These are phyloP conservation scores for Penicillium angulare DNA, from an alignment of 495 filamentous ascomycete genomes.

Conservation along the genomic window DNA sequence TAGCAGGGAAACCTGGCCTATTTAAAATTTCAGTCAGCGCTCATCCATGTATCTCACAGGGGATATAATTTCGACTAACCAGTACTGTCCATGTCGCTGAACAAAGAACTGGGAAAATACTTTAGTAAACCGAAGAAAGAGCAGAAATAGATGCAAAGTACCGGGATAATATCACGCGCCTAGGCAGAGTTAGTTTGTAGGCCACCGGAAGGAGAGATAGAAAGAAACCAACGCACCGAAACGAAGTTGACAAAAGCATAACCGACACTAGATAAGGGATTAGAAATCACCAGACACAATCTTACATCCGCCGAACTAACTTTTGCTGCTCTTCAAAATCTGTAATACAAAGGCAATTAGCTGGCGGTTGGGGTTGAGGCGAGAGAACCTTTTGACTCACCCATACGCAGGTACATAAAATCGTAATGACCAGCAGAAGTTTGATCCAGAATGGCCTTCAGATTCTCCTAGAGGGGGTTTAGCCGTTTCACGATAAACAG, in stretches of 20 bases:
- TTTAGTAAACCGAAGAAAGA: too few species aligned
- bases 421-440: conserved; percentile 80
- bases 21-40: not conserved
- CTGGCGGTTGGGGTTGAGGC: too few species aligned
- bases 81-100: not conserved
- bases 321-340: conserved; percentile 90
- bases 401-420: conserved; percentile 93
- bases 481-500: not conserved
- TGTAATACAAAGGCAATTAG: conserved; percentile 18
- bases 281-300: not conserved
- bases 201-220: not conserved
- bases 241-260: conserved; percentile 98
- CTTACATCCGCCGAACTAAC: conserved; percentile 40
- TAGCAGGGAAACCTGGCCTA: conserved; percentile 75
- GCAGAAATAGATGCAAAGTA: too few species aligned
- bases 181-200: not conserved
- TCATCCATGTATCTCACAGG: not conserved
- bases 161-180: too few species aligned
- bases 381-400: too few species aligned
- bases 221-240: conserved; percentile 60
- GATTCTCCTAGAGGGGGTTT: conserved; percentile 28
- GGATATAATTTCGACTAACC: not conserved
- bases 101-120: not conserved
- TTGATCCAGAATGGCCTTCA: conserved; percentile 78
- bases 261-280: conserved; percentile 65